Evolutionary conservation across 495 filamentous ascomycete genomes (phyloP), one percentile per base, ranked within the genome.

Genomic region (Patellaria atrata): DNA sequence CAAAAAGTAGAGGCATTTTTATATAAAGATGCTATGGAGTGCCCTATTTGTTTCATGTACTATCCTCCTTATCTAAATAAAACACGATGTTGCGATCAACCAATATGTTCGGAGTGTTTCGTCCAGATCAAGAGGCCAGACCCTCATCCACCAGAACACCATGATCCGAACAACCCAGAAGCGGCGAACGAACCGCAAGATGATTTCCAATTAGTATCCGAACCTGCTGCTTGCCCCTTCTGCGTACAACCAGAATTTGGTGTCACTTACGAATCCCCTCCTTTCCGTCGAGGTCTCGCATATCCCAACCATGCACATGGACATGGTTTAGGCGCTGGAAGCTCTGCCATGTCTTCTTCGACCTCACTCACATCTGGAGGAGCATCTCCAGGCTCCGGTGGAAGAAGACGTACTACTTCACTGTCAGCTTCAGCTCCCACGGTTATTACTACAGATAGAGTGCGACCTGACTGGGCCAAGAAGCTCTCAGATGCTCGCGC

Each of bases 21-120:
- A 1, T 97, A 97, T 60, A 92, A 93, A 54, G 73, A 87, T 46
- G 75, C 81, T 12, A 61, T 65, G 24, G 89, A 97, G 59, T 97
- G 89, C 52, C 87, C 91, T 14, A 92, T 97, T 35, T 97, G 89
- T 61, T 91, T 94, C 53, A 60, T 97, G 17, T 87, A 84, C 52
- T 97, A 94, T 46, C 89, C 89, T 2, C 86, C 87, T 2, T 92
- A 91, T 51, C 63, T 96, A n/a, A 96, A 97, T 54, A 79, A 77
- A 30, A 96, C 89, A 2, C 65, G 89, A 44, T 97, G 89, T 52
- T 97, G 89, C 55, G 87, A 93, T 48, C 89, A 97, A 52, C 68
- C 83, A 4, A 96, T 97, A 37, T 97, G 89, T 61, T 96, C 89
- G 29, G 89, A 97, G 60, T 97, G 89, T 54, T 97, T 97, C 48